Evolutionary conservation across 164 flowering plant species (phyloP), one percentile per base, ranked within the genome.

Genomic region (Protea cynaroides): DNA sequence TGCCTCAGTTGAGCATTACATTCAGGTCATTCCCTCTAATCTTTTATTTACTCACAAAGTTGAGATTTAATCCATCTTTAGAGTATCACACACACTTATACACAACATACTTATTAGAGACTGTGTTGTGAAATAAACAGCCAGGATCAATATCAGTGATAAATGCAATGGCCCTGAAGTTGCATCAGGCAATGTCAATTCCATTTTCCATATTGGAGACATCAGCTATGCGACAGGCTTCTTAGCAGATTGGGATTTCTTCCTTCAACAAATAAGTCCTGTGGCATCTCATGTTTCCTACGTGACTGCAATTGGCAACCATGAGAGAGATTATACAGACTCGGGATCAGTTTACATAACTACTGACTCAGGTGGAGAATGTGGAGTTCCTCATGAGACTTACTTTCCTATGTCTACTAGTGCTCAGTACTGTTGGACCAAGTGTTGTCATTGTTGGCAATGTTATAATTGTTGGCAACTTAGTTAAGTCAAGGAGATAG

Each of bases 391-490:
- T 17, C 90, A 92, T 40, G 96, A 90, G 74, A 84, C 92, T 0
- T 92, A 92, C 57, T 88, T 90, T 64, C 96, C 78, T 3, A 88
- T 92, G 97, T 96, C 98, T 24, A 84, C 86, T 0, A n/a, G 69
- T 1, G 85, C 66, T 88, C n/a, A n/a, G n/a, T n/a, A n/a, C n/a
- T n/a, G n/a, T n/a, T n/a, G n/a, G n/a, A n/a, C n/a, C n/a, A n/a
- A n/a, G n/a, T n/a, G n/a, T n/a, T n/a, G n/a, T n/a, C n/a, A n/a
- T n/a, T n/a, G n/a, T n/a, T n/a, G n/a, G n/a, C n/a, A n/a, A n/a
- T n/a, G n/a, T n/a, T n/a, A n/a, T n/a, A n/a, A n/a, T n/a, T n/a
- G n/a, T n/a, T n/a, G n/a, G n/a, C n/a, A n/a, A n/a, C n/a, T n/a
- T n/a, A n/a, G n/a, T n/a, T n/a, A n/a, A n/a, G n/a, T n/a, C n/a